Evolutionary conservation across 257 asterid genomes (phyloP), one percentile per base, ranked within the genome.

Genomic region (Prunella vulgaris): DNA sequence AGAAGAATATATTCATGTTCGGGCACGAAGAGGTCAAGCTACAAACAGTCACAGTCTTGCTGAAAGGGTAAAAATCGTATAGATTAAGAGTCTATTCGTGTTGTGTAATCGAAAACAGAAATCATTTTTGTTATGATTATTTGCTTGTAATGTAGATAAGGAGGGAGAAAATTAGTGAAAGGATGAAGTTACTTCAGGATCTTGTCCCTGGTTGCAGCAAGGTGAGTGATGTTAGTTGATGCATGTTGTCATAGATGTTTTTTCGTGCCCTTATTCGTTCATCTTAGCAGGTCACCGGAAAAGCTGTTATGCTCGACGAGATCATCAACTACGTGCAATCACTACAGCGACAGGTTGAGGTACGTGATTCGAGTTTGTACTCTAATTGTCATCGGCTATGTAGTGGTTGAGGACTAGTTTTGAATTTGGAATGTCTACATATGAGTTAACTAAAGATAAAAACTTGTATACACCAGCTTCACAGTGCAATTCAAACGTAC

Each of bases 31-130:
- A 78, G 96, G 96, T 25, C 96, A 87, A 78, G 96, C 96, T 5
- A 87, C 96, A 25, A 90, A 90, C 73, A 90, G 95, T 80, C 96
- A 90, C 30, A 90, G 96, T 76, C 95, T 90, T 61, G 96, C 96
- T 63, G 96, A 90, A 83, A 85, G 96, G 81, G 96, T 90, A 76
- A 72, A 66, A 25, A 68, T n/a, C 1, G 44, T 66, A 4, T 33
- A 21, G n/a, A 21, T 5, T 5, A 32, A 5, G 6, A 35, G 2
- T 35, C 6, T 35, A 7, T 35, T 35, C 2, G 42, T 35, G 12
- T 35, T 12, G 7, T 21, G 18, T 18, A 44, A n/a, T 38, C 8
- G 20, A 27, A 22, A 12, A 33, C 9, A 59, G 6, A 7, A 59
- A 30, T 15, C 0, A 10, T 2, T 52, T 30, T 38, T 30, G 38